Conservation (phyloP, 805 yeast species). For the Wickerhamiella brachini region DNA sequence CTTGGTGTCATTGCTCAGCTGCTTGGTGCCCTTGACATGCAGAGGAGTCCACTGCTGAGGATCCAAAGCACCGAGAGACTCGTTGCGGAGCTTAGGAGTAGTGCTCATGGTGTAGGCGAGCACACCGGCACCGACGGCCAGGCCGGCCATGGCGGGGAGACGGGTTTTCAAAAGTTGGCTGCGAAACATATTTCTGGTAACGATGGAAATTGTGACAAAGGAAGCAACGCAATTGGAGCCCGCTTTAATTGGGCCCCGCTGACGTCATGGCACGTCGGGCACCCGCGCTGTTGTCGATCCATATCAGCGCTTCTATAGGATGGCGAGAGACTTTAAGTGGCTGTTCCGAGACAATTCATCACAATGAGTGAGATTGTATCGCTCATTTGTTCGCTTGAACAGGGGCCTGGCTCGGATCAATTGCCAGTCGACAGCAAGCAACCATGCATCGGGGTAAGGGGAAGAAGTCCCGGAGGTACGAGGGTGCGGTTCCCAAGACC, state of each 20-base stretch:
- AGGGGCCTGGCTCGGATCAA: too few relatives aligned
- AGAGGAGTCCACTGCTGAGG: conserved; percentile 26
- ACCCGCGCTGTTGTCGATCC: too few relatives aligned
- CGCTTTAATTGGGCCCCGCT: conserved; percentile 15
- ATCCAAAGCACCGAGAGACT: conserved; percentile 14
- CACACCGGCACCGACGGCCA: conserved; percentile 34
- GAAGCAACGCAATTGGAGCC: not conserved
- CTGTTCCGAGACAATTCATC: too few relatives aligned
- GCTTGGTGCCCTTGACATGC: conserved; percentile 12
- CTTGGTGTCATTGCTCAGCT: conserved; percentile 33
- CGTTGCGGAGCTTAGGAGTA: conserved; percentile 16
- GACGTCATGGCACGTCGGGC: not conserved
- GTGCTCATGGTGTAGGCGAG: conserved; percentile 24
- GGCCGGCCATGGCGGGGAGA: conserved; percentile 22
- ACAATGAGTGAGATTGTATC: too few relatives aligned
- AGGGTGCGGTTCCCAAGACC: not conserved
- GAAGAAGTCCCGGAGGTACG: too few relatives aligned
- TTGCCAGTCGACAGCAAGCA: too few relatives aligned
- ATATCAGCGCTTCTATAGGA: too few relatives aligned
- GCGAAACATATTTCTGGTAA: conserved; percentile 2
- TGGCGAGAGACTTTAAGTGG: too few relatives aligned
- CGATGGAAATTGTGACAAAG: conserved; percentile 8
- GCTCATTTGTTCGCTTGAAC: too few relatives aligned
- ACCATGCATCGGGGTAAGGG: too few relatives aligned
- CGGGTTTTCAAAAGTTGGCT: conserved; percentile 3